Evolutionary conservation across 768 basidiomycete species (phyloP), one percentile per base, ranked within the genome.

Genomic region (Suillus clintonianus): DNA sequence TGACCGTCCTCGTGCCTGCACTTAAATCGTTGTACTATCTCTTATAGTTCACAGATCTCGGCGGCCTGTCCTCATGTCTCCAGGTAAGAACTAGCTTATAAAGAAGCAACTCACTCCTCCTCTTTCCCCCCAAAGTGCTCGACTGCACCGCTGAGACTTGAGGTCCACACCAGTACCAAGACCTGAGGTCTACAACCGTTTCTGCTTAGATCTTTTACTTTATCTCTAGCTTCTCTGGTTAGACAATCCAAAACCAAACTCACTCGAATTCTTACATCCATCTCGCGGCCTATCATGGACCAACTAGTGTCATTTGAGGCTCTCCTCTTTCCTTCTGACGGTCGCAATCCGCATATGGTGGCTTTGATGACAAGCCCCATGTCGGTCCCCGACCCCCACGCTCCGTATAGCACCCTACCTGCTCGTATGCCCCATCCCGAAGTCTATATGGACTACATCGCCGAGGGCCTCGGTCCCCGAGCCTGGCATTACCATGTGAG

Each of bases 361-460:
- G 78, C 82, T 61, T 83, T 94, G 63, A 88, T 88, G 88, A 90
- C 90, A 27, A 92, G 89, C 85, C 86, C 76, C 43, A 76, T 69
- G 65, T 73, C 81, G 60, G 69, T 79, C 63, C 77, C 79, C 19
- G 75, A 79, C 62, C 81, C 82, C 53, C 82, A 83, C 63, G 77
- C 76, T 15, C 75, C 80, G 13, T 82, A 82, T 60, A 80, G 80
- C 50, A 72, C 78, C 61, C 75, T 81, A 34, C 82, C 82, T 37
- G 77, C 86, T 53, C 86, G 88, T 59, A 84, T 91, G 80, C 92
- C 92, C 0, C 92, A 94, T 74, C 92, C 92, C 13, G 91, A 93
- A 74, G 85, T 91, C 47, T 86, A 90, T 71, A 94, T 94, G 91
- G 90, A 93, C 76, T 90, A 89, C 76, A 87, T 94, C 68, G 90